These are phyloP conservation scores for Hyaloscypha variabilis DNA, from an alignment of 495 filamentous ascomycete species.

Conservation along the genomic window DNA sequence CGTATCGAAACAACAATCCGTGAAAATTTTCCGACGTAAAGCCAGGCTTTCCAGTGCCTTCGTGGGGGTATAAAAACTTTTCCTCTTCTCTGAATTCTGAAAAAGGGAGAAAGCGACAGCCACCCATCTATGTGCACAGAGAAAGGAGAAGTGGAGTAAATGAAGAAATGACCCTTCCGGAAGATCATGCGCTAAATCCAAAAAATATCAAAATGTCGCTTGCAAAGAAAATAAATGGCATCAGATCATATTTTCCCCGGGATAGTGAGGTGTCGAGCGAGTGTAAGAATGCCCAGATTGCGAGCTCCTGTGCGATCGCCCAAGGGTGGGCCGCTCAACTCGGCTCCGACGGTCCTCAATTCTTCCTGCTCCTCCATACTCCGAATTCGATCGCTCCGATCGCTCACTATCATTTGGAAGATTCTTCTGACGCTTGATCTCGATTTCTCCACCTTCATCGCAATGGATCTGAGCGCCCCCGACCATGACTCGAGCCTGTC, in stretches of 20 bases:
- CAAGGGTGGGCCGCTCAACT: slow-evolving; percentile 20
- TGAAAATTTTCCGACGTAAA: slow-evolving; percentile 6
- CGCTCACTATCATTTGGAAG: slow-evolving; percentile 26
- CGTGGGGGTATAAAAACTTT: slow-evolving; percentile 29
- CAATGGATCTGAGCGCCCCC: slow-evolving; percentile 56
- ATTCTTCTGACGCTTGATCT: slow-evolving; percentile 39
- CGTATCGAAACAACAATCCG: slow-evolving; percentile 30
- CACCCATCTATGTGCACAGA: slow-evolving; percentile 27
- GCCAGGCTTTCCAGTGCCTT: slow-evolving; percentile 20
- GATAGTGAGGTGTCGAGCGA: slow-evolving; percentile 24
- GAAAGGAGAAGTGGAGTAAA: slow-evolving; percentile 20
- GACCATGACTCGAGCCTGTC: slow-evolving; percentile 32
- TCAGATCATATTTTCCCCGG: slow-evolving; percentile 17
- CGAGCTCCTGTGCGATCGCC: slow-evolving; percentile 20
- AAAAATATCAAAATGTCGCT: slow-evolving; percentile 14
- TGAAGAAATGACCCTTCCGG: slow-evolving; percentile 15
- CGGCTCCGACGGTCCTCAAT: slow-evolving; percentile 29
- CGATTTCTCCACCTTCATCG: slow-evolving; percentile 53
- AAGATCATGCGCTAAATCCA: slow-evolving; percentile 27
- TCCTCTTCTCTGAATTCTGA: slow-evolving; percentile 26
- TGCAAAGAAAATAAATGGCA: slow-evolving; percentile 13
- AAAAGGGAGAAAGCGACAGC: slow-evolving; percentile 24
- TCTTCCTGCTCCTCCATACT: slow-evolving; percentile 18
- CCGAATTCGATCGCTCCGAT: slow-evolving; percentile 27
- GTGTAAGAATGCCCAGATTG: slow-evolving; percentile 23